Percentiles rank a stretch among this genome's conserved stretches.
These are phyloP conservation scores for Stachybotrys chlorohalonatus DNA, from an alignment of 2,329 filamentous ascomycete species.

Conservation along the genomic window DNA sequence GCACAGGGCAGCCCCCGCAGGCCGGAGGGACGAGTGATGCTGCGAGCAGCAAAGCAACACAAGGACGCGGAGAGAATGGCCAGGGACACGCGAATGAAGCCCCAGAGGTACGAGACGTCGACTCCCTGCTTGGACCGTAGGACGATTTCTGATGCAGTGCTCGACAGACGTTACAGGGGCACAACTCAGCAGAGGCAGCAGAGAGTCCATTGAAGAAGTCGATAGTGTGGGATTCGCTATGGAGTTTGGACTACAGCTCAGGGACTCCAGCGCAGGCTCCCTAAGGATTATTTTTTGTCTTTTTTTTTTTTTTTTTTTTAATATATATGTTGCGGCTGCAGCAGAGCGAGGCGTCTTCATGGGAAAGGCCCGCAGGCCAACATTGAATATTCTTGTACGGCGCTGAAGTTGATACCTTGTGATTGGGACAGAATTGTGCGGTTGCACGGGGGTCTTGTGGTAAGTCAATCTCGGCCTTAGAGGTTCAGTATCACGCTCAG, in stretches of 20 bases:
- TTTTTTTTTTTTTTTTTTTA: background rate
- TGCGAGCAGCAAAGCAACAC: constrained; percentile 1
- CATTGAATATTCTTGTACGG: background rate
- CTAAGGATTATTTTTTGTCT: background rate
- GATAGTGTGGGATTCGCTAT: constrained; percentile 53
- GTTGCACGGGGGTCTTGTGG: no score
- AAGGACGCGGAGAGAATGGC: background rate
- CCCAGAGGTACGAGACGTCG: constrained; percentile 46
- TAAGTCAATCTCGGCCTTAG: no score
- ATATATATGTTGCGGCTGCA: background rate
- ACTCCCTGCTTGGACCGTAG: constrained; percentile 40
- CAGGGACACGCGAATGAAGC: constrained; percentile 12
- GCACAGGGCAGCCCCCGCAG: constrained; percentile 4
- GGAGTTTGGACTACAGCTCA: constrained; percentile 50
- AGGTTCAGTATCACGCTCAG: no score
- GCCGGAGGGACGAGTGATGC: background rate
- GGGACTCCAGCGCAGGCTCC: constrained; percentile 23
- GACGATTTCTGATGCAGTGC: constrained; percentile 18
- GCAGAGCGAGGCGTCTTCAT: background rate
- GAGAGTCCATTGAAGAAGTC: constrained; percentile 39
- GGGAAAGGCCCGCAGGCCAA: background rate
- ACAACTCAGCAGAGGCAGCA: constrained; percentile 9
- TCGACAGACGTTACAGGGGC: constrained; percentile 10
- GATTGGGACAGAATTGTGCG: no score
- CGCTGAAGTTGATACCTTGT: no score